Conservation (phyloP, 768 basidiomycete species). For the Kwoniella dendrophila region DNA sequence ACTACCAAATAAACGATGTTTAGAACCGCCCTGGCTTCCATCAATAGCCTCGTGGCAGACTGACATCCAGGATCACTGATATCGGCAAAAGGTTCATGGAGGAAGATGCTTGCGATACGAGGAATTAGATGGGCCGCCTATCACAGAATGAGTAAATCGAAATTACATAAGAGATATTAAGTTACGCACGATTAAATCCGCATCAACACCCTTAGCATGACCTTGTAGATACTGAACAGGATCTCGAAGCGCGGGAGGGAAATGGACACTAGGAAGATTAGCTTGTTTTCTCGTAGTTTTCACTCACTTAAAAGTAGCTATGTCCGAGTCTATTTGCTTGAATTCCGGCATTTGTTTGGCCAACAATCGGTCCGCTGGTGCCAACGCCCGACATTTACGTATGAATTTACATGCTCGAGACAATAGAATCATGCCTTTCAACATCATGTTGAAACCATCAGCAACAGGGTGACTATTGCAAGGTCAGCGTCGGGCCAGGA, state of each 20-base stretch:
- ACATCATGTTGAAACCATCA: slow-evolving; percentile 29
- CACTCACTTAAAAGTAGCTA: slow-evolving; percentile 32
- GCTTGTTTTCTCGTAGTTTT: not conserved
- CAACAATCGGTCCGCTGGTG: slow-evolving; percentile 8
- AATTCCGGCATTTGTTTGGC: slow-evolving; percentile 26
- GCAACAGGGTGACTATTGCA: slow-evolving; percentile 33
- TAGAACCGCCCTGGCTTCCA: slow-evolving; percentile 26
- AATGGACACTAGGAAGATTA: slow-evolving; percentile 22
- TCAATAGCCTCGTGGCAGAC: slow-evolving; percentile 21
- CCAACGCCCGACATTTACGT: slow-evolving; percentile 17
- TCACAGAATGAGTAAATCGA: not conserved
- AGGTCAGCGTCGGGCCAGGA: not conserved
- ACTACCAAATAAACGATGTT: slow-evolving; percentile 29
- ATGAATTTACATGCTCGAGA: slow-evolving; percentile 23
- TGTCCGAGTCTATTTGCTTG: slow-evolving; percentile 29
- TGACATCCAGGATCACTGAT: slow-evolving; percentile 23
- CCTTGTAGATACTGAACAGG: slow-evolving; percentile 28
- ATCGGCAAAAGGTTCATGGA: slow-evolving; percentile 43
- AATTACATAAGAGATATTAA: not conserved
- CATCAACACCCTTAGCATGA: slow-evolving; percentile 30
- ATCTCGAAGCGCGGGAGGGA: slow-evolving; percentile 31
- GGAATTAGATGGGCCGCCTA: slow-evolving; percentile 34
- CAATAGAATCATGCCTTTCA: slow-evolving; percentile 32
- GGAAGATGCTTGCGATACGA: slow-evolving; percentile 29
- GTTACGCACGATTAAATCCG: slow-evolving; percentile 36